These are phyloP conservation scores for Symbiodinium natans DNA, from an alignment of 73 alveolate genomes.

Conservation along the genomic window DNA sequence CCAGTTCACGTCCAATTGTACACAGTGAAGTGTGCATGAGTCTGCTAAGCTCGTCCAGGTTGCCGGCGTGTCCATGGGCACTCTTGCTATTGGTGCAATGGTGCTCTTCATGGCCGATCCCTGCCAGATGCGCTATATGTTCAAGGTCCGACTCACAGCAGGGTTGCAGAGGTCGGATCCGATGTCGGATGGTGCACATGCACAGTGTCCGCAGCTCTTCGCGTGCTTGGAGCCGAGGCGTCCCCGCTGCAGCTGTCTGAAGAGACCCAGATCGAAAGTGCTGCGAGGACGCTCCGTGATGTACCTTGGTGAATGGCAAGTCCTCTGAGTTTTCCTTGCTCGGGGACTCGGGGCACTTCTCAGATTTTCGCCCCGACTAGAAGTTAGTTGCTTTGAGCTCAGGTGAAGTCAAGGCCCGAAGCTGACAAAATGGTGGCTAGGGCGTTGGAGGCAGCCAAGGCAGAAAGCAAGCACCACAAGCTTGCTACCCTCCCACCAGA, in stretches of 20 bases:
- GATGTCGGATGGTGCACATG: no score
- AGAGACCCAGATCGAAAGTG: not conserved
- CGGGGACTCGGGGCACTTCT: no score
- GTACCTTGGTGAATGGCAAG: no score
- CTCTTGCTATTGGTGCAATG: not conserved
- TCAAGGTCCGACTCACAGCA: not conserved
- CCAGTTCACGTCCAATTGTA: no score
- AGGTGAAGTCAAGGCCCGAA: not conserved
- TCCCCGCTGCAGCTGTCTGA: constrained; percentile 3
- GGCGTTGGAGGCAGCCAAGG: constrained; percentile 4
- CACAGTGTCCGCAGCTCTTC: no score
- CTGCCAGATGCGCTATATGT: not conserved
- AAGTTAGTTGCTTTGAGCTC: no score
- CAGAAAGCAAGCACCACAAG: not conserved
- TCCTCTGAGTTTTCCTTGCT: no score
- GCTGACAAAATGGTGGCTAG: not conserved
- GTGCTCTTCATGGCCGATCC: constrained; percentile 22
- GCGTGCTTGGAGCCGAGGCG: not conserved
- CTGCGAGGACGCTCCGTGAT: not conserved
- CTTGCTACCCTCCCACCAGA: not conserved
- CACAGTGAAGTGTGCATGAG: no score
- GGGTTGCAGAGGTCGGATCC: not conserved
- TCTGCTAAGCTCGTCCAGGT: not conserved
- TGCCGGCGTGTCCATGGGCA: not conserved
- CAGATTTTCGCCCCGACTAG: no score